Base-by-base conservation (phyloP, 257 asterid species). In the Rhazya stricta region DNA sequence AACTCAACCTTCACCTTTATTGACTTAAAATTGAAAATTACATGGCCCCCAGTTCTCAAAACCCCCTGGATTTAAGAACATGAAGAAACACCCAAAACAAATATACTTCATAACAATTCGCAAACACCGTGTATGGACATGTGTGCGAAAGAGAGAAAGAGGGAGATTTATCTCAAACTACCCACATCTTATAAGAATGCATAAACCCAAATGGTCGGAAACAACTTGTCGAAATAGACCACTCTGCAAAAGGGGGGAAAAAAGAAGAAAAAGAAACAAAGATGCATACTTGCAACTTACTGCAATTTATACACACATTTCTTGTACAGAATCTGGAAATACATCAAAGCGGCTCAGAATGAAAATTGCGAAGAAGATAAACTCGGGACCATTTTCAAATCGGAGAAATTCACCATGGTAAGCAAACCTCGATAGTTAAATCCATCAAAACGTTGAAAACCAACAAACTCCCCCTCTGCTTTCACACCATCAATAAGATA, bases 381-480 rank as follows among this genome's bases (percentile, higher is more conserved):
- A 36, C 21, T 41, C 3, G 6, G 51, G 46, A 27, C 11, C 70
- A 54, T 10, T 67, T 19, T 29, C 9, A 42, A 67, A 71, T 56
- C 61, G 61, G 66, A 43, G 58, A 75, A 77, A 86, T 80, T 68
- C 75, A 88, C 91, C 90, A 81, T 81, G 63, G 66, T 81, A 62
- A 41, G 51, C 58, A 23, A n/a, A 53, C n/a, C 39, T 69, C 73
- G 41, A 21, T 9, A 63, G 54, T 57, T n/a, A 51, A 41, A 77
- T 23, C 37, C 72, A 69, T 62, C 42, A 34, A 15, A 60, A 60
- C 48, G 16, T 60, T 50, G 56, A 58, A 70, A 69, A 70, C n/a
- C 39, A 11, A 16, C 34, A 27, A 60, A 48, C 25, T 58, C 16
- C 75, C n/a, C 46, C 46, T 37, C 7, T 8, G 12, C 2, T 18